Evolutionary conservation across 768 basidiomycete species (phyloP), one percentile per base, ranked within the genome.

Genomic region (Boletus speciosus): DNA sequence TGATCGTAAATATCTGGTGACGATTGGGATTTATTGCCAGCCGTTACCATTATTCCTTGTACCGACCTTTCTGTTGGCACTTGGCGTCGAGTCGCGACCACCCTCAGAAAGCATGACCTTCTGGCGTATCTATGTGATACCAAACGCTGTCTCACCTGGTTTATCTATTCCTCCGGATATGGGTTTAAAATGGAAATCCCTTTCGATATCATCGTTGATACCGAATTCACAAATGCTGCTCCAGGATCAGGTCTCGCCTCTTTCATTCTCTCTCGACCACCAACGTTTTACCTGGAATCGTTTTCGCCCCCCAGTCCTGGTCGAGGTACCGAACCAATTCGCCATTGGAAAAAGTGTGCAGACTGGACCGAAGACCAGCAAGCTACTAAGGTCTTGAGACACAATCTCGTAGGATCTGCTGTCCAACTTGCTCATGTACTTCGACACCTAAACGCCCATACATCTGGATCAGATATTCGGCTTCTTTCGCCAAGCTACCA

Each of bases 131-230:
- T 87, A 12, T 90, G 81, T 66, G 85, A 90, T 23, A 57, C 67
- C 39, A 86, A 81, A 60, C 82, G 78, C 39, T 83, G 79, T 62
- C 72, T 93, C 29, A 81, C 81, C 5, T 93, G 91, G 91, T 93
- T 85, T 68, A 85, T 93, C 51, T 81, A 83, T 39, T 86, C 86
- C 6, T 76, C 73, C 1, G 88, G 86, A 21, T 79, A 79, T 57
- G 81, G 86, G 19, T 92, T 91, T 78, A 92, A 92, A 70, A 93
- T 93, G 86, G 87, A 89, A 56, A 77, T 92, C 16, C 81, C 88
- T 5, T 90, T 87, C 70, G 76, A 81, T 52, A 77, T 70, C 55
- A 84, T 92, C 56, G 59, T 76, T 19, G 75, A 83, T 31, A 78
- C 82, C 5, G 77, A 81, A 48, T 84, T 88, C 67, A 71, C 76